Evolutionary conservation across 208 protist genomes (phyloP).

Genomic region (Trypanosomatidae sp.): DNA sequence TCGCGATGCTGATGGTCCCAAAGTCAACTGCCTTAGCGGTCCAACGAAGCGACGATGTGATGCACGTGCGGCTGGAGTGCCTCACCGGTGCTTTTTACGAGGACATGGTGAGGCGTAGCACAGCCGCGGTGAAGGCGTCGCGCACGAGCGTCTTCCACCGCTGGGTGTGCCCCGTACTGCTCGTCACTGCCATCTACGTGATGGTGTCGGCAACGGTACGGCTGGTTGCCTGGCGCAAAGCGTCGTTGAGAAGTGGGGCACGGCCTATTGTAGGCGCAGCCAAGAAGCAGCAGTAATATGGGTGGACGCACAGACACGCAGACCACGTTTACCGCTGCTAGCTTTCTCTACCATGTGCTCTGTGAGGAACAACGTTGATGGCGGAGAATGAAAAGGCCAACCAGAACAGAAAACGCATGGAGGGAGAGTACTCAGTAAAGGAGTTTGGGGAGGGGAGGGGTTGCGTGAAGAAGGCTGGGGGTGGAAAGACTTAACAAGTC

Average conservation of each 20-base stretch:
- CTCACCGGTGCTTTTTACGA: slow-evolving; percentile 25
- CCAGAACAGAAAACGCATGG: not conserved
- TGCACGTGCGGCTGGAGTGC: slow-evolving; percentile 37
- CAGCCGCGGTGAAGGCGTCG: slow-evolving; percentile 12
- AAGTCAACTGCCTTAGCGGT: not conserved
- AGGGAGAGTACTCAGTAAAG: not conserved
- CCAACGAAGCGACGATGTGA: not conserved
- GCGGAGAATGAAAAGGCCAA: not conserved
- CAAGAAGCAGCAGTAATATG: slow-evolving; percentile 23
- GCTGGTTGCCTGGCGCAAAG: slow-evolving; percentile 8
- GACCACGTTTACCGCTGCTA: not conserved
- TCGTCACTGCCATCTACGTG: slow-evolving; percentile 36
- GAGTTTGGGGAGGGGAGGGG: not conserved
- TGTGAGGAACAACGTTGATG: not conserved
- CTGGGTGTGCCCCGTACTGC: slow-evolving; percentile 46
- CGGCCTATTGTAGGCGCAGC: not conserved
- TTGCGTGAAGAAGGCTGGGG: not conserved
- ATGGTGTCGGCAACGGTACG: slow-evolving; percentile 21
- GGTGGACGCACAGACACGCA: not conserved
- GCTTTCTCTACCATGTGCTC: not conserved
- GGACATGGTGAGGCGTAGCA: slow-evolving; percentile 4
- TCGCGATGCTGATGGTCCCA: slow-evolving; percentile 6
- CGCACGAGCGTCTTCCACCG: slow-evolving; percentile 32
- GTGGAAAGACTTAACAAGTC: not conserved
- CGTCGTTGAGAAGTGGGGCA: slow-evolving; percentile 2